phyloP scores from a whole-genome alignment of 2,329 filamentous ascomycete genomes.

The Calonectria fujianensis region DNA sequence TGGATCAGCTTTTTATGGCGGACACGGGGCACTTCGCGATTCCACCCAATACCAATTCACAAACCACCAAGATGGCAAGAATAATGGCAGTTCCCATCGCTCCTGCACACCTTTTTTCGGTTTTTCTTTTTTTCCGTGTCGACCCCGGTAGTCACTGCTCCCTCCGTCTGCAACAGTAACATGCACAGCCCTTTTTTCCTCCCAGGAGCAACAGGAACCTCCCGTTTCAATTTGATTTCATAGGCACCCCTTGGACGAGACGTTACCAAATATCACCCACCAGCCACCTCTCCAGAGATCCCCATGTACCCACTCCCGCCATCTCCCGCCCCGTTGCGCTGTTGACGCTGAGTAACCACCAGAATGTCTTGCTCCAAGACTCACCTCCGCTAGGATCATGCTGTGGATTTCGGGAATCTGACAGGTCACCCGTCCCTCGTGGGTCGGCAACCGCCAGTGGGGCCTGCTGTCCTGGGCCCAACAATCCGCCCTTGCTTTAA shows the following conservation, averaged over 20 bases:
- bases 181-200: not conserved
- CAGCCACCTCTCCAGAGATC: constrained; percentile 2
- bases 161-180: not conserved
- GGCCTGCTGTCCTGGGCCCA: constrained; percentile 32
- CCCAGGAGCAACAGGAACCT: not conserved
- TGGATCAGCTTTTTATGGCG: constrained; percentile 15
- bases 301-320: constrained; percentile 33
- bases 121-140: not conserved
- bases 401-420: constrained; percentile 50
- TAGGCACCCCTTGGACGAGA: constrained; percentile 18
- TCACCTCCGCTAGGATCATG: constrained; percentile 44
- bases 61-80: not conserved
- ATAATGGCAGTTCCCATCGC: constrained; percentile 2
- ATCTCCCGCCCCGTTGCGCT: constrained; percentile 21
- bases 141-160: not conserved
- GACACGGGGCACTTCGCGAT: constrained; percentile 8
- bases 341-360: constrained; percentile 33
- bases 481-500: constrained; percentile 33
- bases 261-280: constrained; percentile 16
- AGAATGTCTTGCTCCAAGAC: constrained; percentile 35
- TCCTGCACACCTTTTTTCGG: not conserved
- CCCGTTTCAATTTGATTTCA: constrained; percentile 24
- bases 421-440: constrained; percentile 50
- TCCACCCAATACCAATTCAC: constrained; percentile 17
- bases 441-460: constrained; percentile 40